Base-by-base conservation (phyloP, 192 early-diverging fungal genomes). In the Chytriomyces sp. region DNA sequence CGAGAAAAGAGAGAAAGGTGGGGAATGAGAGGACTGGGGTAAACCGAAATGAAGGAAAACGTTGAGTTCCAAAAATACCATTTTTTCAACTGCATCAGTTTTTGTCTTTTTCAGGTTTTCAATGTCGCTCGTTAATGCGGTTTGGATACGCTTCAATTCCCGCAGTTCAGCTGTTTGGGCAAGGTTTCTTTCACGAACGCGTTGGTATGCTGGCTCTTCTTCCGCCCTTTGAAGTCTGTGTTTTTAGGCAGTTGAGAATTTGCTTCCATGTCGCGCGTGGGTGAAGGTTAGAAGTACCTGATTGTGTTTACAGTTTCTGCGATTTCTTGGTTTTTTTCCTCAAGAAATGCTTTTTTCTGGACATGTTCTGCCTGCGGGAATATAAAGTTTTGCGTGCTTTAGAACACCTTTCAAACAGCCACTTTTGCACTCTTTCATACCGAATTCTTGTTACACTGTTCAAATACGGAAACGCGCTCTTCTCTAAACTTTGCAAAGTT, bases 401-500 rank as follows among this genome's bases (percentile, higher is more conserved):
- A 35, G 35, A 35, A 1, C 35, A 35, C 35, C 35, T 35, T 35
- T 35, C 2, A 35, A 35, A 35, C 35, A 35, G 46, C 16, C n/a
- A 50, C 6, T 43, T 48, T n/a, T 18, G 18, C 18, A n/a, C 57
- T n/a, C 57, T 0, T 6, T 16, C 64, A 26, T 77, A 91, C 93
- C 1, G 88, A 82, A 78, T 91, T 83, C 45, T 78, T 72, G 2
- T 88, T 90, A 77, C 86, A 91, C 57, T 87, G 81, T 71, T 94
- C 91, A 65, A 89, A 85, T 0, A 91, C 78, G 3, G 80, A 84
- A 82, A 94, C 83, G 7, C 90, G 84, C 73, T 95, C 91, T 66
- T 95, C 93, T 23, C 93, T 83, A 77, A 97, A 97, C 83, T 94
- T 96, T 64, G 90, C 91, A 87, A 94, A 97, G 78, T 97, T 97